These are phyloP conservation scores for Plasmodium vivax DNA, from an alignment of 169 alveolate species.

Conservation along the genomic window DNA sequence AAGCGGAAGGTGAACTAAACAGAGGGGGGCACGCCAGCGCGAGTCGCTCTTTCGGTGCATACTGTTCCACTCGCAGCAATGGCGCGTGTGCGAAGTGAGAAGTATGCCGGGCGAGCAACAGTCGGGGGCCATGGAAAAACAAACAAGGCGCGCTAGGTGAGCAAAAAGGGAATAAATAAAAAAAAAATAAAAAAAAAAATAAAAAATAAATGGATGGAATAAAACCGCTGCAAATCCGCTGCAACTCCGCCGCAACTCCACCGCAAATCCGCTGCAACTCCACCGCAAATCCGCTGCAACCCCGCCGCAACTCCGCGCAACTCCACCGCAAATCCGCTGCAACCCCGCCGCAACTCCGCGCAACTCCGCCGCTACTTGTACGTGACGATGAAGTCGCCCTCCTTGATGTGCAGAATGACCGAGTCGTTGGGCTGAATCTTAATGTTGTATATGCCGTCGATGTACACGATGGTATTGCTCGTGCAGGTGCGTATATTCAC, in stretches of 20 bases:
- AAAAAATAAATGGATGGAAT: too few relatives aligned
- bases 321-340: too few relatives aligned
- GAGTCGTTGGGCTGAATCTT: conserved; percentile 62
- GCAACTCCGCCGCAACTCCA: too few relatives aligned
- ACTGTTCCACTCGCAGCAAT: neutral
- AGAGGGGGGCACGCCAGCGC: neutral
- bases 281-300: neutral
- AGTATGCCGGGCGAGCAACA: neutral
- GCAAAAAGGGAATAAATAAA: neutral
- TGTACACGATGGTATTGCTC: conserved; percentile 62
- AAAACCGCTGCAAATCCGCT: too few relatives aligned
- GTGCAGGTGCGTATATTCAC: conserved; percentile 54
- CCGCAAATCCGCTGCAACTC: too few relatives aligned
- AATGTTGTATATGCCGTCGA: conserved; percentile 71
- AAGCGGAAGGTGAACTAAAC: neutral
- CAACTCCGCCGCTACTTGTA: conserved; percentile 3
- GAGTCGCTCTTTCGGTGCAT: neutral
- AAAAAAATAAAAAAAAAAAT: neutral
- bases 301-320: too few relatives aligned
- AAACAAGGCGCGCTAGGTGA: neutral
- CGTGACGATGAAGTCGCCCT: conserved; percentile 37
- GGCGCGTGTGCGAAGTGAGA: neutral
- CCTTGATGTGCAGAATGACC: conserved; percentile 34
- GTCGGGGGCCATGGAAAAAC: neutral
- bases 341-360: neutral